Evolutionary conservation across 2,329 filamentous ascomycete genomes (phyloP).

Genomic region (Sordariomycetes sp.): DNA sequence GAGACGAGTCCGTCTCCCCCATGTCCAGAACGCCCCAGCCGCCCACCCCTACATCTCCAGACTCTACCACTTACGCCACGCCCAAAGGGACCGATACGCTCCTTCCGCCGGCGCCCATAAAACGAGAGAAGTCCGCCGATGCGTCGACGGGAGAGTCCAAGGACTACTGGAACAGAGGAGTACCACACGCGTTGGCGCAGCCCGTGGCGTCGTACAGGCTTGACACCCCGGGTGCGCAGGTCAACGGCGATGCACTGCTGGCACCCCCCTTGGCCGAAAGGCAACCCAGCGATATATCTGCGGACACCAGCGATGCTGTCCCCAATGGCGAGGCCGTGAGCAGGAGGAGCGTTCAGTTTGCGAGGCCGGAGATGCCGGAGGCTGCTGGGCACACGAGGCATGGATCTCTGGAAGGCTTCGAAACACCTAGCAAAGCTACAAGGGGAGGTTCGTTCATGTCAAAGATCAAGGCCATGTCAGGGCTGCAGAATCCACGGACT

Average conservation of each 20-base stretch:
- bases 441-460: slow-evolving; percentile 57
- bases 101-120: slow-evolving; percentile 3
- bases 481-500: slow-evolving; percentile 37
- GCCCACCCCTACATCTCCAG: slow-evolving; percentile 5
- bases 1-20: slow-evolving; percentile 15
- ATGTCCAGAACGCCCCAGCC: slow-evolving; percentile 9
- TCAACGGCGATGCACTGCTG: not conserved
- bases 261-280: slow-evolving; percentile 1
- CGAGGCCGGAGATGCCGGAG: slow-evolving; percentile 42
- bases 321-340: slow-evolving; percentile 1
- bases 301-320: not conserved
- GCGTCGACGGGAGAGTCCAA: slow-evolving; percentile 3
- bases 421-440: slow-evolving; percentile 47
- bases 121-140: not conserved
- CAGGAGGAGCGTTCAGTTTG: slow-evolving; percentile 67
- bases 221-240: not conserved
- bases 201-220: not conserved
- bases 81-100: slow-evolving; percentile 4
- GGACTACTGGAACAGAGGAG: slow-evolving; percentile 6
- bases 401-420: slow-evolving; percentile 59
- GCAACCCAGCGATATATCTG: slow-evolving; percentile 1
- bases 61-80: slow-evolving; percentile 4
- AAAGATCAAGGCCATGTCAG: slow-evolving; percentile 66
- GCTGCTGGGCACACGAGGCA: slow-evolving; percentile 47
- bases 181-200: slow-evolving; percentile 1